Evolutionary conservation across 129 eudicot species (phyloP).

Genomic region (Flaveria brownii): DNA sequence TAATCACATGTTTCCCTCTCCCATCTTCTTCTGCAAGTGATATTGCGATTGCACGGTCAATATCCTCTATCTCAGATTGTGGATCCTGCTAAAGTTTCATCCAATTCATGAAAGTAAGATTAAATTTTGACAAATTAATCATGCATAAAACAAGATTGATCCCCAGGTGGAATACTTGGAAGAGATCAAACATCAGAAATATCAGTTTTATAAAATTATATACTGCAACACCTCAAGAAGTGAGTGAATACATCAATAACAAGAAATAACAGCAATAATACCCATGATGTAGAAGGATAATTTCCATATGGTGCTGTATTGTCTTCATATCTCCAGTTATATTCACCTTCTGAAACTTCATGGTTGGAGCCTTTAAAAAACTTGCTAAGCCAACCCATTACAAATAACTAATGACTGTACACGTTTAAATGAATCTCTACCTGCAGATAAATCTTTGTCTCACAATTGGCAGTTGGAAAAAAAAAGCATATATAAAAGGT

Average conservation of each 20-base stretch:
- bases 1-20: constrained; percentile 50
- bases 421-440: constrained; percentile 31
- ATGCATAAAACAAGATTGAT: background rate
- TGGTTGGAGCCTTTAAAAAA: constrained; percentile 84
- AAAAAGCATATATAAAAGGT: constrained; percentile 13
- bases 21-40: constrained; percentile 75
- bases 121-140: background rate
- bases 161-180: background rate
- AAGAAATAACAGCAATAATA: constrained; percentile 26
- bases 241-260: constrained; percentile 7
- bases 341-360: constrained; percentile 63
- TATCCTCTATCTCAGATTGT: constrained; percentile 74
- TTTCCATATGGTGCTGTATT: constrained; percentile 44
- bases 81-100: constrained; percentile 49
- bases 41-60: constrained; percentile 86
- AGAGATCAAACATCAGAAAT: constrained; percentile 9
- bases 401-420: constrained; percentile 33
- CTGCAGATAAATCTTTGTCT: constrained; percentile 38
- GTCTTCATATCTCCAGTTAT: constrained; percentile 58
- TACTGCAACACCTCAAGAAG: background rate
- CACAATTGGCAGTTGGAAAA: constrained; percentile 8
- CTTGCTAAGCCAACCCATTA: constrained; percentile 95
- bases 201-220: constrained; percentile 5
- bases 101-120: constrained; percentile 20
- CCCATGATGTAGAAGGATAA: constrained; percentile 78